Evolutionary conservation across 495 filamentous ascomycete genomes (phyloP).

Genomic region (Chlorociboria aeruginascens): DNA sequence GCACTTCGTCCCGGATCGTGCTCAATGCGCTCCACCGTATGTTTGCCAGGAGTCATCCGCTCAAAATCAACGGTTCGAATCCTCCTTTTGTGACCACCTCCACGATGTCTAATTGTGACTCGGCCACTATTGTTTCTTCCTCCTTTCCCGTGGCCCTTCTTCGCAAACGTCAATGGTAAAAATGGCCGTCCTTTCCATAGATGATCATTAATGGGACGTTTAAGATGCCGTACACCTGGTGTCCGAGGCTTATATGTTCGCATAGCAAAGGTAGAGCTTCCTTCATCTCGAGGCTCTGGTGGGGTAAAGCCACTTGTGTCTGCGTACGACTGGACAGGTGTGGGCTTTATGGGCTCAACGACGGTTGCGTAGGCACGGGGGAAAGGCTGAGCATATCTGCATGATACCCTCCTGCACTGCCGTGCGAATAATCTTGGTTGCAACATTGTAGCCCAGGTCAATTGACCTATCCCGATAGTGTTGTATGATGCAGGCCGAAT

Average conservation of each 20-base stretch:
- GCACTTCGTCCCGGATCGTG: conserved; percentile 88
- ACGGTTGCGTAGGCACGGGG: conserved; percentile 45
- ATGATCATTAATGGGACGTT: conserved; percentile 87
- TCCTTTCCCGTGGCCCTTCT: conserved; percentile 84
- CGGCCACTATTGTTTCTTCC: conserved; percentile 79
- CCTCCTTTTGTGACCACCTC: conserved; percentile 80
- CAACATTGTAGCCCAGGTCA: conserved; percentile 36
- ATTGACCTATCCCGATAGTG: conserved; percentile 7
- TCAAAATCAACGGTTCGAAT: conserved; percentile 85
- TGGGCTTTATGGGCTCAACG: conserved; percentile 23
- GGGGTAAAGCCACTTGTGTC: conserved; percentile 24
- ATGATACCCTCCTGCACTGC: conserved; percentile 30
- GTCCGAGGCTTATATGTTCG: conserved; percentile 91
- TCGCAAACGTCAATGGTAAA: conserved; percentile 71
- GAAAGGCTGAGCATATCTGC: conserved; percentile 24
- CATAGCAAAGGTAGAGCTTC: conserved; percentile 32
- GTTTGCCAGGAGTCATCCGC: conserved; percentile 62
- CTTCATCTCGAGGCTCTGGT: conserved; percentile 9
- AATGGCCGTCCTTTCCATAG: conserved; percentile 86
- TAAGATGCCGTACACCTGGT: conserved; percentile 84
- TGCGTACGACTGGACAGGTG: conserved; percentile 23
- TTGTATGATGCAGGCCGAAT: too few species aligned
- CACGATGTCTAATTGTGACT: conserved; percentile 80
- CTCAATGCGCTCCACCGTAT: conserved; percentile 86
- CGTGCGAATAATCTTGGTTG: conserved; percentile 50